Evolutionary conservation across 2,329 filamentous ascomycete genomes (phyloP).

Genomic region (Penicillium sp.): DNA sequence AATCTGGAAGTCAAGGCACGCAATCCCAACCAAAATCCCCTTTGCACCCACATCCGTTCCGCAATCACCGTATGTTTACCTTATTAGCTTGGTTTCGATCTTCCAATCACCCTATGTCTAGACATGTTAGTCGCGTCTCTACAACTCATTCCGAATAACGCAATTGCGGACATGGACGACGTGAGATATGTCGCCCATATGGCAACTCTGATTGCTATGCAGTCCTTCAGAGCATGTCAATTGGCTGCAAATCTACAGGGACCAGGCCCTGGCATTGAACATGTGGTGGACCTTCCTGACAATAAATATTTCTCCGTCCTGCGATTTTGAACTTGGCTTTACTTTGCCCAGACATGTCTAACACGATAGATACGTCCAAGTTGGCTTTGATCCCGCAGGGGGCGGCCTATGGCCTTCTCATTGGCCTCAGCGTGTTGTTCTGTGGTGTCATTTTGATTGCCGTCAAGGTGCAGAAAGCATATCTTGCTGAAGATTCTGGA

Average conservation of each 20-base stretch:
- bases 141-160: background rate
- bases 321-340: slow-evolving; percentile 2
- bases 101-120: background rate
- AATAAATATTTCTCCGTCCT: slow-evolving; percentile 9
- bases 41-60: background rate
- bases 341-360: slow-evolving; percentile 10
- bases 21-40: slow-evolving; percentile 3
- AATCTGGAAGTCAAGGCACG: slow-evolving; percentile 6
- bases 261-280: background rate
- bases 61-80: background rate
- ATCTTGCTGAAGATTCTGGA: slow-evolving; percentile 26
- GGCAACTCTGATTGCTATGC: slow-evolving; percentile 1
- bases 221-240: background rate
- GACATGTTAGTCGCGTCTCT: background rate
- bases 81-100: background rate
- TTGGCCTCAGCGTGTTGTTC: slow-evolving; percentile 43
- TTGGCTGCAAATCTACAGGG: background rate
- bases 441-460: slow-evolving; percentile 42
- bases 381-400: slow-evolving; percentile 23
- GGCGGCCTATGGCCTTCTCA: slow-evolving; percentile 40
- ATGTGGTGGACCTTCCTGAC: background rate
- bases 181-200: slow-evolving; percentile 4
- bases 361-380: slow-evolving; percentile 15
- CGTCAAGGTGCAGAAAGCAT: slow-evolving; percentile 38
- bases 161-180: slow-evolving; percentile 9